Evolutionary conservation across 345 rosid genomes (phyloP).

Genomic region (Eucalyptus viminalis): DNA sequence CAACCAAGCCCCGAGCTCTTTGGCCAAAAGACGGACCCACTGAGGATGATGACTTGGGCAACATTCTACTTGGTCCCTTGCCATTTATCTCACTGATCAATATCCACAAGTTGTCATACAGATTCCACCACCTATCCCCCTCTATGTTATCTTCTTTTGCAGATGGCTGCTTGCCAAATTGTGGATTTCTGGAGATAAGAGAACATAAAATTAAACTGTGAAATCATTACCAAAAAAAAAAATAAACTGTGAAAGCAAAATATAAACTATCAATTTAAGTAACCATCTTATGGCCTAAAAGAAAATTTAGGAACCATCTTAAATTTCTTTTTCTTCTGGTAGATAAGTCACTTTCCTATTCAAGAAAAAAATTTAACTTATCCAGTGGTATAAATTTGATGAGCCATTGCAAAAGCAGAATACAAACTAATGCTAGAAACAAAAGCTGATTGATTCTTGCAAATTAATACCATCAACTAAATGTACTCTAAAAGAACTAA

Average conservation of each 20-base stretch:
- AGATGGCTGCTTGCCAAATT: slow-evolving; percentile 20
- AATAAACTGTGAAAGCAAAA: neutral
- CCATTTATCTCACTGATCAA: slow-evolving; percentile 72
- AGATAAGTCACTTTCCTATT: neutral
- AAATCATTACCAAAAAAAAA: neutral
- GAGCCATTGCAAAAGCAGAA: neutral
- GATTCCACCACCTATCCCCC: slow-evolving; percentile 73
- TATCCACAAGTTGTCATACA: slow-evolving; percentile 82
- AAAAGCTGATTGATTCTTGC: neutral
- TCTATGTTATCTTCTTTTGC: slow-evolving; percentile 23
- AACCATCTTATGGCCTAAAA: neutral
- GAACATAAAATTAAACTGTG: neutral
- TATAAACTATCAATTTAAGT: neutral
- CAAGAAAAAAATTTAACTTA: neutral
- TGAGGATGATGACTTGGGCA: slow-evolving; percentile 37
- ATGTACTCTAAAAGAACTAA: neutral
- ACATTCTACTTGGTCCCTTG: slow-evolving; percentile 63
- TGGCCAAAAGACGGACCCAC: slow-evolving; percentile 79
- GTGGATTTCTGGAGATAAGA: slow-evolving; percentile 22
- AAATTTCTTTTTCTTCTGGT: neutral
- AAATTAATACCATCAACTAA: neutral
- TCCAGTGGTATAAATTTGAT: neutral
- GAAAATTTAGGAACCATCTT: neutral
- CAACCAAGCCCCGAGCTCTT: slow-evolving; percentile 95
- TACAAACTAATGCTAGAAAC: neutral